Percentiles rank a stretch among this genome's conserved stretches.
phyloP scores from a whole-genome alignment of 495 filamentous ascomycete species.

The Delitschia confertaspora region DNA sequence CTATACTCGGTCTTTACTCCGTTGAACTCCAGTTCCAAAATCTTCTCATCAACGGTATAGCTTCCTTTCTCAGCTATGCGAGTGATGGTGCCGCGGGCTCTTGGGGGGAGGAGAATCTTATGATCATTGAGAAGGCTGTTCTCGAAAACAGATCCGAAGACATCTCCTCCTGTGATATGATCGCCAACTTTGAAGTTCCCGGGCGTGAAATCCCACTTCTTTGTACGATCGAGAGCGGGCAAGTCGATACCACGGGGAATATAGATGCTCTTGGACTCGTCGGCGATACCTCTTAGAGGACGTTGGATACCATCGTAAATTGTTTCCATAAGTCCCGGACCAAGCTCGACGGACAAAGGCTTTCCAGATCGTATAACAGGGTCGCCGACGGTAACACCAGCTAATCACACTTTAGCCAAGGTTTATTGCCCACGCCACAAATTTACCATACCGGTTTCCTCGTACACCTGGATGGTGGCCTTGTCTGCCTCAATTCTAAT shows the following conservation, averaged over 20 bases:
- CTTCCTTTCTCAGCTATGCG: slow-evolving; percentile 76
- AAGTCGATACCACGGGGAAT: slow-evolving; percentile 92
- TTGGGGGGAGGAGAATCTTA: slow-evolving; percentile 88
- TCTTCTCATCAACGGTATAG: slow-evolving; percentile 90
- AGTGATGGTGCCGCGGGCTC: slow-evolving; percentile 85
- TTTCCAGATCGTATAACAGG: slow-evolving; percentile 85
- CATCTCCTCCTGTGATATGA: slow-evolving; percentile 90
- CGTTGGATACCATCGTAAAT: slow-evolving; percentile 99
- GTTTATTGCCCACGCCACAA: neutral
- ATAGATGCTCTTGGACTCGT: slow-evolving; percentile 75
- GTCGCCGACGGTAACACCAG: slow-evolving; percentile 92
- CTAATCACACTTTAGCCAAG: slow-evolving; percentile 37
- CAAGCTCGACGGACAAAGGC: slow-evolving; percentile 93
- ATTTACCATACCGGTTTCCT: slow-evolving; percentile 71
- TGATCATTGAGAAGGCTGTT: slow-evolving; percentile 93
- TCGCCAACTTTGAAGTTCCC: slow-evolving; percentile 81
- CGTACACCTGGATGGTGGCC: slow-evolving; percentile 96
- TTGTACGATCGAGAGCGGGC: slow-evolving; percentile 76
- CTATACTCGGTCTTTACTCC: slow-evolving; percentile 82
- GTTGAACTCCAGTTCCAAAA: slow-evolving; percentile 94
- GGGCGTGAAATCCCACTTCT: slow-evolving; percentile 93
- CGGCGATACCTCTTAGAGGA: slow-evolving; percentile 75
- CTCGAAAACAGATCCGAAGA: slow-evolving; percentile 89
- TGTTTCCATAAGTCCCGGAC: slow-evolving; percentile 94
- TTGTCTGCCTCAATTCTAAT: slow-evolving; percentile 95